Conservation (phyloP, 140 eudicot species). For the Flaveria floridana region DNA sequence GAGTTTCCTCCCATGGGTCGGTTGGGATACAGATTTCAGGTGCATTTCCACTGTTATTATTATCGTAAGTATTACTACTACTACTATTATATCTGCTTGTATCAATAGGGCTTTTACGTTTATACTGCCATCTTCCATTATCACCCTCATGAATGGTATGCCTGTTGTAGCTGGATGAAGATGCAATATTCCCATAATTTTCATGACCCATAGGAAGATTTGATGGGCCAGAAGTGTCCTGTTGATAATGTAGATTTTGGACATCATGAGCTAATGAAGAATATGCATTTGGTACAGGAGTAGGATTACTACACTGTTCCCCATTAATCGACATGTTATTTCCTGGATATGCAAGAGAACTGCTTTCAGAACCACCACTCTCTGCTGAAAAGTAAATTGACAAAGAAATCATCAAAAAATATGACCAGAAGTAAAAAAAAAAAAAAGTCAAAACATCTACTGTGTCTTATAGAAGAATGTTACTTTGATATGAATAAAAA, state of each 20-base stretch:
- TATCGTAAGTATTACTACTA: neutral
- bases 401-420: slow-evolving; percentile 9
- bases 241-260: slow-evolving; percentile 44
- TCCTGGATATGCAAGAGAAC: slow-evolving; percentile 41
- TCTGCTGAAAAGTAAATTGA: slow-evolving; percentile 33
- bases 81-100: slow-evolving; percentile 35
- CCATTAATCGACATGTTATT: slow-evolving; percentile 44
- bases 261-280: slow-evolving; percentile 35
- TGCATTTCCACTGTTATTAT: slow-evolving; percentile 43
- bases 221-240: slow-evolving; percentile 43
- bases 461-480: neutral
- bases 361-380: slow-evolving; percentile 41
- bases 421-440: too few species aligned
- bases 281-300: slow-evolving; percentile 43
- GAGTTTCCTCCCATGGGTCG: slow-evolving; percentile 50
- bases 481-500: neutral
- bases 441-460: neutral
- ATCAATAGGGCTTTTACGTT: slow-evolving; percentile 51
- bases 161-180: slow-evolving; percentile 46
- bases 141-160: slow-evolving; percentile 40
- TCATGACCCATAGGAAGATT: slow-evolving; percentile 41
- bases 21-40: slow-evolving; percentile 38
- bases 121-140: slow-evolving; percentile 45
- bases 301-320: slow-evolving; percentile 39
- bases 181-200: slow-evolving; percentile 42